Base-by-base conservation (phyloP, 805 yeast species). In the Metschnikowia rubicola region DNA sequence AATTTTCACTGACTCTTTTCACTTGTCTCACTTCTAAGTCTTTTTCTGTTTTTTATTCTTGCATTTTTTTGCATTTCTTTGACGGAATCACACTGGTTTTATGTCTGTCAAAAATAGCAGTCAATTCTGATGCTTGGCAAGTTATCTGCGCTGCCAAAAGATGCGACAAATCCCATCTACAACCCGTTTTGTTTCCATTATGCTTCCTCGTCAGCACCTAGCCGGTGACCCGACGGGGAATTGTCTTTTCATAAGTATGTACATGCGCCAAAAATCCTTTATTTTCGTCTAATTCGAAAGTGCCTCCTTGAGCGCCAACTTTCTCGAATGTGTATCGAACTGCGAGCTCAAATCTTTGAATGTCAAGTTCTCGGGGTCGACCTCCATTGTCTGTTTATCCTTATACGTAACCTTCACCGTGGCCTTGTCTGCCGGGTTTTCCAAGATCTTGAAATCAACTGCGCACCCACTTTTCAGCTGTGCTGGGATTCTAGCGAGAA, bases 311-410 rank as follows among this genome's bases (percentile, higher is more conserved):
- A 90, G 74, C 50, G 82, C 82, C 57, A 91, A 68, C 58, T 81
- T 78, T 66, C 96, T 81, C 9, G 96, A 88, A 61, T 91, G 95
- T 47, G 86, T 75, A 62, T 91, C 95, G 54, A 92, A 81, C 50
- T 74, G 65, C 44, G 80, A 83, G 9, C 78, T 69, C 56, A 90
- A 67, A 54, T 90, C 96, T 17, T 66, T 71, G 49, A 87, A 77
- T 8, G 70, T 69, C 59, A 77, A 64, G 8, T 57, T 60, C 2
- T 75, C 63, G 9, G 96, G 96, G 61, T 89, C 87, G 6, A 81
- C 80, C 44, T 74, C 77, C 68, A 88, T 66, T 5, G 75, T 77
- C 41, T 81, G 78, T 59, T 91, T 92, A 65, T 91, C 97, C 64
- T 86, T 73, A 70, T 80, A 91, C 1, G 84, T 80, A 21, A 91